Evolutionary conservation across 1,139 yeast genomes (phyloP), one percentile per base, ranked within the genome.

Genomic region (Pichia norvegensis): DNA sequence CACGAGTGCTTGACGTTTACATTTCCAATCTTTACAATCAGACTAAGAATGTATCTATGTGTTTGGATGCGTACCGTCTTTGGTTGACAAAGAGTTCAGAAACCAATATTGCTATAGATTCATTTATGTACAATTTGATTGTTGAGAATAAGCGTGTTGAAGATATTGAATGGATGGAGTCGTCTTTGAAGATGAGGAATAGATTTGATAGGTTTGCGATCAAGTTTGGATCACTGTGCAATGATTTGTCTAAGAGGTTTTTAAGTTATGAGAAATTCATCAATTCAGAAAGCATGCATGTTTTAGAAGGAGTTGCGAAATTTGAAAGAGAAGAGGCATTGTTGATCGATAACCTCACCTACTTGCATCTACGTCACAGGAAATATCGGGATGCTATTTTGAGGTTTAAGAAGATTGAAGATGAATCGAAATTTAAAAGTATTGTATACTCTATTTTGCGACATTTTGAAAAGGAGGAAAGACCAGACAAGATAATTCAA

Each of bases 61-160:
- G 60, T 37, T 53, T 50, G 25, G 47, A 51, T 39, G 55, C 57
- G 2, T 59, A 57, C 44, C 46, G 55, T 33, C 45, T 58, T 2
- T 61, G 65, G 65, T 17, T 54, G 5, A 52, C 57, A 8, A 50
- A 44, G 29, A 41, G 46, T 14, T 42, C 50, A 4, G 38, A 42
- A 5, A 54, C 59, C 1, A 46, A 42, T 16, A 43, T 50, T 11
- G 43, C 50, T 13, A 56, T 61, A 5, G 60, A 58, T 42, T 55
- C 55, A 4, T 50, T 49, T 27, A 31, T 61, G 35, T 57, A 53
- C 31, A 49, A 47, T 38, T 33, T 55, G 8, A 17, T 59, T 10
- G 29, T 44, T 10, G 51, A 50, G 16, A 31, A 45, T 14, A 58
- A 56, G 2, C 33, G 48, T 2, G 14, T 21, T 5, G 57, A 57